Base-by-base conservation (phyloP, 2,329 filamentous ascomycete genomes). In the Aspergillaceae sp. region DNA sequence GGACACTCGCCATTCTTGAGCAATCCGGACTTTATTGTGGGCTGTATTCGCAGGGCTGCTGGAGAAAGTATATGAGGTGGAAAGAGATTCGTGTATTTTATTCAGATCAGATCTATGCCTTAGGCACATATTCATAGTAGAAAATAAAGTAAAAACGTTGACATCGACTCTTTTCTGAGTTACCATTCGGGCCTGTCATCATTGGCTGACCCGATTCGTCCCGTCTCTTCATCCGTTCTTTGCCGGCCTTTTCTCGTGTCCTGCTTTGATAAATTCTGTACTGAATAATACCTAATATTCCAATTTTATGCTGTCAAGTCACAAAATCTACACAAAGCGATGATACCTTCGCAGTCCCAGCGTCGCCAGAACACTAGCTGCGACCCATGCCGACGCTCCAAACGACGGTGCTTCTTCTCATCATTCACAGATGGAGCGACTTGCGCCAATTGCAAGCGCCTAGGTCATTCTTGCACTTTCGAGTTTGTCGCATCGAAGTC, bases 1-100 rank as follows among this genome's bases (percentile, higher is more conserved):
- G 59, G 57, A 1, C 58, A 62, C 37, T 55, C 59, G 7, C 59
- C 59, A 6, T 61, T 57, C 29, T 42, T 62, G 45, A 62, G 59
- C 33, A 57, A 61, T 35, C 57, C 59, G 8, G 43, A 27, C 0
- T 61, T 57, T 32, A 48, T 62, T 27, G 54, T 56, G 19, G 51
- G 51, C 7, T 61, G 54, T 43, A 32, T 62, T 41, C 52, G 54
- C 19, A 44, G 52, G 33, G 59, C 53, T 11, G 57, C 59, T 11
- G 56, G 55, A 5, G 58, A 60, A 44, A 32, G 33, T 33, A 6
- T 49, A 11, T 36, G 34, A 36, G 34, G 9, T 34, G 9, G n/a
- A 11, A 11, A 36, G n/a, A 3, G 19, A 36, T 36, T 11, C n/a
- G 6, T 11, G 19, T 19, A 11, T 10, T 36, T 36, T 36, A 36